Base-by-base conservation (phyloP, 345 rosid genomes). In the Aquilaria malaccensis region DNA sequence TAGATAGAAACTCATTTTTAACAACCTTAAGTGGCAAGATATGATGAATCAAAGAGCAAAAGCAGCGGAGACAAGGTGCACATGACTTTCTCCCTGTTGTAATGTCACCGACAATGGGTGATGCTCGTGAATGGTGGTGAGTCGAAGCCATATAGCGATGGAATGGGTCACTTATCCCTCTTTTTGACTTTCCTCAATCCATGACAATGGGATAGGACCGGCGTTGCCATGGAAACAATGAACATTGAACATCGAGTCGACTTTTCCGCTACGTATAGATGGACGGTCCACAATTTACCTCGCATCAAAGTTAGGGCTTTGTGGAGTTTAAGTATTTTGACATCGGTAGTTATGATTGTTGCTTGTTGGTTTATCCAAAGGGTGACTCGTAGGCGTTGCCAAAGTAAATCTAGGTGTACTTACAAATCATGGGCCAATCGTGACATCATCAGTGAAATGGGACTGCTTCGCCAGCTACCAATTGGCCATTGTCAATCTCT, bases 401-500 rank as follows among this genome's bases (percentile, higher is more conserved):
- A 0, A 97, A 97, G 9, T 94, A 94, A 79, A 80, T 94, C 58
- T 87, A 95, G 6, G 67, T 94, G 32, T 94, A 91, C 50, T 91
- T 94, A 11, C 99, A 95, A 85, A 91, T 95, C 85, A 83, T 91
- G 94, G 99, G 88, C 83, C 97, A 96, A 54, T 85, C 9, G 93
- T 95, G 7, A 76, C 93, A 2, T 50, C 86, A 0, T 59, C 89
- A 13, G 78, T 96, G 9, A 93, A 93, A 73, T 91, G 99, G 99
- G 99, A 95, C 75, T 95, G 99, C 55, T 95, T 95, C 76, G 96
- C 96, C 30, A 91, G 99, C 80, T 95, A 95, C 61, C 88, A 97
- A 9, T 78, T 95, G 31, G 83, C 97, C 7, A 82, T 95, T 65
- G 87, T 85, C 11, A 95, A 91, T 70, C 71, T 74, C 41, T 65